phyloP scores from a whole-genome alignment of 345 rosid species.

The Syzygium jambos region DNA sequence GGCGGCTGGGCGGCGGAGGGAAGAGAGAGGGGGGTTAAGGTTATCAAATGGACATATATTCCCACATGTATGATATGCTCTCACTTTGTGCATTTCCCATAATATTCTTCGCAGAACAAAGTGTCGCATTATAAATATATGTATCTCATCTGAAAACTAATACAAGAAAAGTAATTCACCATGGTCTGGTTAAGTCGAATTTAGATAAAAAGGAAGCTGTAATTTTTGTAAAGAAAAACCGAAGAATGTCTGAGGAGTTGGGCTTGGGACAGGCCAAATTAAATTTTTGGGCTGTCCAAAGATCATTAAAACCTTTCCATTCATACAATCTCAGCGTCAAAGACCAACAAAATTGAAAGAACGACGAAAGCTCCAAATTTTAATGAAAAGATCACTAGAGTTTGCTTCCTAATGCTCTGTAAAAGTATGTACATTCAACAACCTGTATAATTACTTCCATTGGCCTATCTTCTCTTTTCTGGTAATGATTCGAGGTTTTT shows the following conservation, averaged over 20 bases:
- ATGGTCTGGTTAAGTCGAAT: background rate
- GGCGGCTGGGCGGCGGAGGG: too few relatives aligned
- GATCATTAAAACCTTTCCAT: background rate
- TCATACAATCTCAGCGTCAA: background rate
- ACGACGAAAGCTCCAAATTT: background rate
- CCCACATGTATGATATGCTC: too few relatives aligned
- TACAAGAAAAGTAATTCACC: background rate
- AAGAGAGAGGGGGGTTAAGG: too few relatives aligned
- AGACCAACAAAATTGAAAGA: background rate
- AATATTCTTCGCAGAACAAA: too few relatives aligned
- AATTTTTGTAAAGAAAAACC: background rate
- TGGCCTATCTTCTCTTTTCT: background rate
- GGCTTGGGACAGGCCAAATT: background rate
- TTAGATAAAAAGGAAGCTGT: background rate
- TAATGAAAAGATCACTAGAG: background rate
- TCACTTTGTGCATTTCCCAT: too few relatives aligned
- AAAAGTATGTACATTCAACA: background rate
- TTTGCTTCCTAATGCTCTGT: background rate
- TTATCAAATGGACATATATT: too few relatives aligned
- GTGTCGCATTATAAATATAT: background rate
- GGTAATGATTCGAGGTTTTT: background rate
- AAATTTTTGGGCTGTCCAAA: background rate
- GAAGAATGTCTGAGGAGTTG: background rate
- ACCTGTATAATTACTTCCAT: background rate
- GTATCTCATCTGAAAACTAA: background rate